phyloP scores from a whole-genome alignment of 176 grass and related monocot species.

The Eremochloa ophiuroides region DNA sequence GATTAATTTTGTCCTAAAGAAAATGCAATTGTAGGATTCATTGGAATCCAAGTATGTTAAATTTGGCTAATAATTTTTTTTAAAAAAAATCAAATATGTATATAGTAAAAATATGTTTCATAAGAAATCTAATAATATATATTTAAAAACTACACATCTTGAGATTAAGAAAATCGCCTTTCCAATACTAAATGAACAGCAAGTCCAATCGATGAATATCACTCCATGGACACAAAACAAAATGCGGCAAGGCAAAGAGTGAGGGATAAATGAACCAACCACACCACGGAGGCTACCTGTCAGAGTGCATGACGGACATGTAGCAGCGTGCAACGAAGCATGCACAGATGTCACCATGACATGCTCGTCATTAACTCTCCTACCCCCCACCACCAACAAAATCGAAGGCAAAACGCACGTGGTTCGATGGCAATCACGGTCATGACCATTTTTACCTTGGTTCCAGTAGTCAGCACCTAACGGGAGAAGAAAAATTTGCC shows the following conservation, averaged over 20 bases:
- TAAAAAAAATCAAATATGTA: too few species aligned
- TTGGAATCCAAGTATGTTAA: background rate
- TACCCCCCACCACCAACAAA: background rate
- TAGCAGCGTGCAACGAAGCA: background rate
- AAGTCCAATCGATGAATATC: background rate
- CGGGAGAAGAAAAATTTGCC: too few species aligned
- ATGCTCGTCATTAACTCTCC: background rate
- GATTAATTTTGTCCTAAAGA: too few species aligned
- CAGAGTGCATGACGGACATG: slow-evolving; percentile 9
- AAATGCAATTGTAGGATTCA: background rate
- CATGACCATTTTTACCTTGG: too few species aligned
- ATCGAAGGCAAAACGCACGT: background rate
- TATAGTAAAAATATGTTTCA: too few species aligned
- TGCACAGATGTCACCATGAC: background rate
- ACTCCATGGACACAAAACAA: background rate
- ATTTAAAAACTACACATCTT: too few species aligned
- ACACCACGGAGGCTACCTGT: background rate
- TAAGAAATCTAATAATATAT: too few species aligned
- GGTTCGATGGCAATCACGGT: background rate
- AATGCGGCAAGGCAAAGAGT: background rate
- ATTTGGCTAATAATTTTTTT: background rate
- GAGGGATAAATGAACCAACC: background rate
- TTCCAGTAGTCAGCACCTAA: background rate
- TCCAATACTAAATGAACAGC: background rate
- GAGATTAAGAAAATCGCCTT: background rate